phyloP scores from a whole-genome alignment of 306 rosid species.

The Cucumis cinereus region DNA sequence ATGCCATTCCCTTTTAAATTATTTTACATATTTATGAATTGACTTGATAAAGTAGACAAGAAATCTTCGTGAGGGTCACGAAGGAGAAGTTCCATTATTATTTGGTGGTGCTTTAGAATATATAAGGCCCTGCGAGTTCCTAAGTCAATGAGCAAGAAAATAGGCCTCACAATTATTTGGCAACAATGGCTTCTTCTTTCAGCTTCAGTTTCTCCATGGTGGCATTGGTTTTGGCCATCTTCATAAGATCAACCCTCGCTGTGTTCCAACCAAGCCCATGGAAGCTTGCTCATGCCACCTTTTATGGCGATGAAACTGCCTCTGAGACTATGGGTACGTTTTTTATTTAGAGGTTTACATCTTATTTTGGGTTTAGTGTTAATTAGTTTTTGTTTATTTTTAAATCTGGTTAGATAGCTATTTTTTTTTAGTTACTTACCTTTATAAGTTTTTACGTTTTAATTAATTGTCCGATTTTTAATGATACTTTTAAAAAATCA shows the following conservation, averaged over 20 bases:
- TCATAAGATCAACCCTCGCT: conserved; percentile 11
- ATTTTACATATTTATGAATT: not conserved
- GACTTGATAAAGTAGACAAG: conserved; percentile 5
- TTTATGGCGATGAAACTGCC: conserved; percentile 88
- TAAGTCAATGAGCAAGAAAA: not conserved
- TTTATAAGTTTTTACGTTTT: no score
- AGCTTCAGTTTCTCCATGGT: conserved; percentile 17
- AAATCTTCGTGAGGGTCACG: conserved; percentile 50
- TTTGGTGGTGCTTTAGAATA: conserved; percentile 1
- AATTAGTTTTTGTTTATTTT: no score
- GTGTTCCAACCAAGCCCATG: conserved; percentile 53
- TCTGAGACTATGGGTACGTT: conserved; percentile 62
- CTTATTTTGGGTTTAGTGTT: not conserved
- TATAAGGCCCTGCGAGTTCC: conserved; percentile 17
- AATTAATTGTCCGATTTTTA: no score
- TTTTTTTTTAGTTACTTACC: no score
- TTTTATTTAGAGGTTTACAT: not conserved
- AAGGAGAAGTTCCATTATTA: not conserved
- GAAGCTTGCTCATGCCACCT: conserved; percentile 67
- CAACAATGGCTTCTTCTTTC: conserved; percentile 38
- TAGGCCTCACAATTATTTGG: not conserved
- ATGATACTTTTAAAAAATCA: no score
- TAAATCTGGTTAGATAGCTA: no score
- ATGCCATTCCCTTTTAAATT: not conserved
- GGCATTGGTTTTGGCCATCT: conserved; percentile 18